Conservation (phyloP, 441 rosid genomes). For the Flueggea neowawraea region DNA sequence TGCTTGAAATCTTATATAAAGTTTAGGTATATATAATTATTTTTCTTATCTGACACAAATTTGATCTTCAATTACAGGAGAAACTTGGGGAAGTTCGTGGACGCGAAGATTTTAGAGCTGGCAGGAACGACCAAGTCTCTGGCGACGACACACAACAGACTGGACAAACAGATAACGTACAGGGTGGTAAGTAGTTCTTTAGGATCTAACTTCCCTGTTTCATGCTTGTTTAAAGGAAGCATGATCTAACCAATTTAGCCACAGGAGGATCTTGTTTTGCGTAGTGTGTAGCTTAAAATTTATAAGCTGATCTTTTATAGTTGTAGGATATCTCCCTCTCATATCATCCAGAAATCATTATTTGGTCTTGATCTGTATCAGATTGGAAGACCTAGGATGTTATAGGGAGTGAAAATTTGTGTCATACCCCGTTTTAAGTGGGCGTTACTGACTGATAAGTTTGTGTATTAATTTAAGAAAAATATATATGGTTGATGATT, state of each 20-base stretch:
- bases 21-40: neutral
- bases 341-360: constrained; percentile 23
- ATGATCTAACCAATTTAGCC: constrained; percentile 55
- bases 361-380: constrained; percentile 18
- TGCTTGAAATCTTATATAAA: no score
- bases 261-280: constrained; percentile 37
- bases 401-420: constrained; percentile 30
- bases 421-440: constrained; percentile 29
- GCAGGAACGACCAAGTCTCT: constrained; percentile 44
- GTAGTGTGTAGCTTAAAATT: constrained; percentile 42
- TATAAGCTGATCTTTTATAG: constrained; percentile 39
- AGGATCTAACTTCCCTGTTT: constrained; percentile 24
- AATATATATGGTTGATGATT: constrained; percentile 22
- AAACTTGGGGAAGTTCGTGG: constrained; percentile 56
- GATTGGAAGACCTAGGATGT: constrained; percentile 27
- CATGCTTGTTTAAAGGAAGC: constrained; percentile 23
- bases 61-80: constrained; percentile 43
- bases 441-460: constrained; percentile 25
- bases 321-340: constrained; percentile 36
- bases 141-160: constrained; percentile 39
- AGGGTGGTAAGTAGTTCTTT: constrained; percentile 36
- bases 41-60: constrained; percentile 6
- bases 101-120: constrained; percentile 47
- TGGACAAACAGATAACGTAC: constrained; percentile 40
- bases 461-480: constrained; percentile 21